phyloP scores from a whole-genome alignment of 192 early-diverging fungal species.

The Radiomyces spectabilis region DNA sequence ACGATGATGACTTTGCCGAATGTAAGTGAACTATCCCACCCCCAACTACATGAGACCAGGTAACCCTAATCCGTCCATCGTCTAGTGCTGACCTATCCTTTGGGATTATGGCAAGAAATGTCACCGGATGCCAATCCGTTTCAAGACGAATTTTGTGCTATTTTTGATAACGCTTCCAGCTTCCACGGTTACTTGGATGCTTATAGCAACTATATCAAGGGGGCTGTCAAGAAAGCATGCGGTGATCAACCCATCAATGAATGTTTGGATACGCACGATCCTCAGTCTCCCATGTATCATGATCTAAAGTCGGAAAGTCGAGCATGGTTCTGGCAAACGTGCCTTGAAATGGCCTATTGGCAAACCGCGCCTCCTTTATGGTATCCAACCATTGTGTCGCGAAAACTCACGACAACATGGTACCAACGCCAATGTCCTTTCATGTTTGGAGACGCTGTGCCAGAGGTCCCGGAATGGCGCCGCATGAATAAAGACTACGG shows the following conservation, averaged over 20 bases:
- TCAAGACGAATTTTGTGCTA: conserved; percentile 9
- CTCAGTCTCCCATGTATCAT: conserved; percentile 1
- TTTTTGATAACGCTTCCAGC: conserved; percentile 4
- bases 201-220: conserved; percentile 6
- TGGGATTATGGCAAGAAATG: conserved; percentile 18
- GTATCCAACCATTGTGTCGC: conserved; percentile 7
- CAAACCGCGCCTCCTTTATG: conserved; percentile 6
- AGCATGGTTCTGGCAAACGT: conserved; percentile 17
- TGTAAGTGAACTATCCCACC: background rate
- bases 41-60: background rate
- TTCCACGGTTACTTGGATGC: background rate
- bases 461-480: background rate
- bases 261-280: conserved; percentile 15
- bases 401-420: conserved; percentile 6
- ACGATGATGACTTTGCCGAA: conserved; percentile 25
- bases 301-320: background rate
- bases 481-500: conserved; percentile 11
- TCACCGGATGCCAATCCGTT: conserved; percentile 9
- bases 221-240: background rate
- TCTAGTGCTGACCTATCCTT: conserved; percentile 9
- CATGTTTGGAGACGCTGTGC: conserved; percentile 11
- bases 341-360: conserved; percentile 14
- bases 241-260: conserved; percentile 2
- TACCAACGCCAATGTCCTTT: conserved; percentile 16
- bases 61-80: background rate